Evolutionary conservation across 306 rosid species (phyloP).

Genomic region (Rosa lucieae): DNA sequence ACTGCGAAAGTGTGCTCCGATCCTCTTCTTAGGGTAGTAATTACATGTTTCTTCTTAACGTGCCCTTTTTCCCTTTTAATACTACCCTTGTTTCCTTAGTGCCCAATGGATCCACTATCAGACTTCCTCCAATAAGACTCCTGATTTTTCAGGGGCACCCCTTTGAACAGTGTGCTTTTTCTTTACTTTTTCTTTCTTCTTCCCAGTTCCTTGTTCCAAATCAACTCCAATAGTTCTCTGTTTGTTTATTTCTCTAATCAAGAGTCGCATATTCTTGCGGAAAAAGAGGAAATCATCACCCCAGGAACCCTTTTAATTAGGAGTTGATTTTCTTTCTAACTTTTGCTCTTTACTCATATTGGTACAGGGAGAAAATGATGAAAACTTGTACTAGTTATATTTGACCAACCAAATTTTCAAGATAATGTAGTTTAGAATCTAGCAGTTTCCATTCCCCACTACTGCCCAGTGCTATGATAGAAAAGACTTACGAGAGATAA

Average conservation of each 20-base stretch:
- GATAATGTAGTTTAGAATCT: neutral
- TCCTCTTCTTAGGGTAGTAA: neutral
- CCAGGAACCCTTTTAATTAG: neutral
- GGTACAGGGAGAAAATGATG: no score
- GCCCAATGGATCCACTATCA: constrained; percentile 8
- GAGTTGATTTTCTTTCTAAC: neutral
- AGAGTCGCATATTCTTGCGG: neutral
- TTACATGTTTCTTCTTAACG: neutral
- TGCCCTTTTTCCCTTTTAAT: neutral
- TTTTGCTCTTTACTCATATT: neutral
- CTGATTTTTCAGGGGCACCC: neutral
- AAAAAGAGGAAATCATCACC: neutral
- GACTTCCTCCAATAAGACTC: neutral
- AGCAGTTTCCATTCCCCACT: neutral
- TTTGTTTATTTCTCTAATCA: neutral
- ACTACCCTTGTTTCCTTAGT: neutral
- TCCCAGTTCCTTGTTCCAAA: neutral
- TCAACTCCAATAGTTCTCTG: neutral
- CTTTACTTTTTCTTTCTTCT: neutral
- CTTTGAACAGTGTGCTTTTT: neutral
- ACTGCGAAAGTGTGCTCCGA: neutral
- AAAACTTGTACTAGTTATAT: no score
- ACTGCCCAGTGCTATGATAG: neutral
- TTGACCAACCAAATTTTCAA: neutral
- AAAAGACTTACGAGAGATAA: no score